Conservation (phyloP, 1,284 basidiomycete species). For the Volvariella volvacea region DNA sequence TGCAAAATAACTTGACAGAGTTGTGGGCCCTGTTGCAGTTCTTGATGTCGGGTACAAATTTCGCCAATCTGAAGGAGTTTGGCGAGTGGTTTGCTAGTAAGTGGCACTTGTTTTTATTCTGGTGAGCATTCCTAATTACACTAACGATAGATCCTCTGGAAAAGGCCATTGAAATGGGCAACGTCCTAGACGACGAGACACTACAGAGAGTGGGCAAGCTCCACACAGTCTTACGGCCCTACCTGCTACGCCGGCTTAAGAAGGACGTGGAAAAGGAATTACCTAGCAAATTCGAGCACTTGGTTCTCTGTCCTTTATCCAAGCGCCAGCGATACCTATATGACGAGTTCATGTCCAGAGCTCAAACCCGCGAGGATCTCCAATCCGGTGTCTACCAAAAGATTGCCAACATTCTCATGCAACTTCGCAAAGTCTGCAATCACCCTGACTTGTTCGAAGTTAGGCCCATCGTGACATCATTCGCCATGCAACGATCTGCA, state of each 20-base stretch:
- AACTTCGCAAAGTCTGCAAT: conserved; percentile 92
- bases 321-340: conserved; percentile 96
- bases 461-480: conserved; percentile 88
- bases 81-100: conserved; percentile 95
- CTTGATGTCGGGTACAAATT: conserved; percentile 89
- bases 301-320: conserved; percentile 87
- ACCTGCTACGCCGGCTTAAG: conserved; percentile 91
- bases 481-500: conserved; percentile 79
- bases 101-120: conserved; percentile 20
- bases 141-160: conserved; percentile 74
- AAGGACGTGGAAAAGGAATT: conserved; percentile 95
- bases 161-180: conserved; percentile 88
- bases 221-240: conserved; percentile 90
- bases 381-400: conserved; percentile 84
- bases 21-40: conserved; percentile 95
- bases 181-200: conserved; percentile 76
- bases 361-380: conserved; percentile 82
- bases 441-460: conserved; percentile 96
- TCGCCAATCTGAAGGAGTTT: conserved; percentile 92
- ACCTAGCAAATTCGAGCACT: conserved; percentile 92
- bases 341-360: conserved; percentile 96
- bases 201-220: conserved; percentile 85
- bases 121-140: neutral
- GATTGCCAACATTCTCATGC: conserved; percentile 97
- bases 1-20: conserved; percentile 96